phyloP scores from a whole-genome alignment of 495 filamentous ascomycete species.

The Hyaloscypha variabilis region DNA sequence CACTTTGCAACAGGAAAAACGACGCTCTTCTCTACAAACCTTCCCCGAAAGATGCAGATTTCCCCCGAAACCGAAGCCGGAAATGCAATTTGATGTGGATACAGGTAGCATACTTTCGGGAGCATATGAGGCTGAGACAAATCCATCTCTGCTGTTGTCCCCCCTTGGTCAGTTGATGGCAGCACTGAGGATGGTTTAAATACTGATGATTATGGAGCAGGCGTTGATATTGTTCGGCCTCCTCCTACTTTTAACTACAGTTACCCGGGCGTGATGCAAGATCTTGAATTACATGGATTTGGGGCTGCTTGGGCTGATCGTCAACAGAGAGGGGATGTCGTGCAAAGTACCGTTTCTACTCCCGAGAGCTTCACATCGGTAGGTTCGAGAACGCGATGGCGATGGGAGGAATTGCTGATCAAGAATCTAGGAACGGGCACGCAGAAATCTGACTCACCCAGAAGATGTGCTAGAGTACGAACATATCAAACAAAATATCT shows the following conservation, averaged over 20 bases:
- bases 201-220: conserved; percentile 6
- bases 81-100: conserved; percentile 23
- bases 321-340: neutral
- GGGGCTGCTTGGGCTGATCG: conserved; percentile 5
- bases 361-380: conserved; percentile 15
- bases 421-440: conserved; percentile 9
- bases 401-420: too few species aligned
- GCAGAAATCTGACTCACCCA: neutral
- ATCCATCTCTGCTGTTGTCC: conserved; percentile 8
- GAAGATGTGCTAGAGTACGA: neutral
- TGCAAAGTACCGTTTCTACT: neutral
- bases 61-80: neutral
- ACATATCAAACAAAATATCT: neutral
- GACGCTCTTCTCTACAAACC: neutral
- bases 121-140: conserved; percentile 1
- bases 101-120: conserved; percentile 20
- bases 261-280: neutral
- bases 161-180: conserved; percentile 11
- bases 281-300: conserved; percentile 9
- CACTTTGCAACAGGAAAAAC: neutral
- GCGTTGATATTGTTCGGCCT: conserved; percentile 10
- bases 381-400: neutral
- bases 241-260: neutral
- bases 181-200: neutral
- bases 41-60: neutral